Evolutionary conservation across 345 rosid genomes (phyloP).

Genomic region (Erucastrum elatum): DNA sequence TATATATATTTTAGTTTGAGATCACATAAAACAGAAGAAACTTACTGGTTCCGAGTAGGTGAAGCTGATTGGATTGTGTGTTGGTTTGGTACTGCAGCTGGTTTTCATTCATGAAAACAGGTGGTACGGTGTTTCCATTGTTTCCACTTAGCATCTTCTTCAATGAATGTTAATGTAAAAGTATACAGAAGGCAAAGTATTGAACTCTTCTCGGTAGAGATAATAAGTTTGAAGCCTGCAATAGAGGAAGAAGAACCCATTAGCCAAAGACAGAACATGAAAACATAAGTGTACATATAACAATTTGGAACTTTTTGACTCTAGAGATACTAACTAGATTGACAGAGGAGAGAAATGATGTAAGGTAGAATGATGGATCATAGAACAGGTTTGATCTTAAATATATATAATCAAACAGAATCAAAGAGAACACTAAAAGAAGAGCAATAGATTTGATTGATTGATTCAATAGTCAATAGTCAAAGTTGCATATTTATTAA

Average conservation of each 20-base stretch:
- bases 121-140: slow-evolving; percentile 49
- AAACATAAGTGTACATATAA: background rate
- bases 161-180: background rate
- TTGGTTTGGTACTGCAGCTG: slow-evolving; percentile 54
- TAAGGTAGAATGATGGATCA: slow-evolving; percentile 26
- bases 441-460: slow-evolving; percentile 1
- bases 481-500: slow-evolving; percentile 6
- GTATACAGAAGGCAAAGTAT: background rate
- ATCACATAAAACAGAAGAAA: background rate
- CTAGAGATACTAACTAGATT: slow-evolving; percentile 7
- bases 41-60: slow-evolving; percentile 60
- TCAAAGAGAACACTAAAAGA: background rate
- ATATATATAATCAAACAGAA: slow-evolving; percentile 2
- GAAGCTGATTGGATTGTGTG: slow-evolving; percentile 55
- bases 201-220: background rate
- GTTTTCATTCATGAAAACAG: slow-evolving; percentile 51
- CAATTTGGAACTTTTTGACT: background rate
- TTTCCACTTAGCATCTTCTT: slow-evolving; percentile 69
- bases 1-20: background rate
- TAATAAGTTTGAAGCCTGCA: slow-evolving; percentile 18
- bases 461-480: background rate
- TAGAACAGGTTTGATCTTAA: background rate
- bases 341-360: slow-evolving; percentile 13
- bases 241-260: background rate
- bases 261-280: background rate